Conservation (phyloP, 2,329 filamentous ascomycete species). For the Rutstroemia sp. region DNA sequence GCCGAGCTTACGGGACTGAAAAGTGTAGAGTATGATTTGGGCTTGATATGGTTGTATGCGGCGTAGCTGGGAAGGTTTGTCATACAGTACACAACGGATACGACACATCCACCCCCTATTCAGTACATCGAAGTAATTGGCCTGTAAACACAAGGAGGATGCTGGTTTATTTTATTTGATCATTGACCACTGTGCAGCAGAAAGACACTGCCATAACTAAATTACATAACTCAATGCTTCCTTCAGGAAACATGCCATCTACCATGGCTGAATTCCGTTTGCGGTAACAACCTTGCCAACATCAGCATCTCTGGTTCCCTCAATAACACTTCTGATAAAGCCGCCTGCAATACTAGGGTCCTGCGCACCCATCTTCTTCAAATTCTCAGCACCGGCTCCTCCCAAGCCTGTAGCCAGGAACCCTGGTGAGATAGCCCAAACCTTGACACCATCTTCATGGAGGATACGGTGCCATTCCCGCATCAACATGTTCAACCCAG, state of each 20-base stretch:
- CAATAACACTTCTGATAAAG: constrained; percentile 34
- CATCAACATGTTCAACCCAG: constrained; percentile 43
- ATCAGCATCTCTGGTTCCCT: constrained; percentile 36
- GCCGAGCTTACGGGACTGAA: too few species aligned
- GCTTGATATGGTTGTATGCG: too few species aligned
- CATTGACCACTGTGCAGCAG: too few species aligned
- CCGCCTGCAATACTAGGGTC: constrained; percentile 33
- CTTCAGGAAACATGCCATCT: background rate
- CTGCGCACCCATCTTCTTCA: constrained; percentile 25
- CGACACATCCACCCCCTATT: too few species aligned
- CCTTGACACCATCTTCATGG: constrained; percentile 42
- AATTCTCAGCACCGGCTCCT: constrained; percentile 6
- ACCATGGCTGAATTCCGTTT: constrained; percentile 14
- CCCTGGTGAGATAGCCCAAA: constrained; percentile 42
- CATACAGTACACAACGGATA: too few species aligned
- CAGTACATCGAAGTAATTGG: too few species aligned
- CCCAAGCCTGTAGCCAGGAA: constrained; percentile 39
- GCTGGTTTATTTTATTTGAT: too few species aligned
- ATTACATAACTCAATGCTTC: too few species aligned
- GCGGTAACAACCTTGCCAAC: constrained; percentile 32
- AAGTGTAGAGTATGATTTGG: too few species aligned
- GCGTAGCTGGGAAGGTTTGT: too few species aligned
- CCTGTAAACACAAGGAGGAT: too few species aligned
- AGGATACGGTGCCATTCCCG: constrained; percentile 37
- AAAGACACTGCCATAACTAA: too few species aligned